Conservation (phyloP, 371 early-diverging fungal genomes). For the Capillidium heterosporum region DNA sequence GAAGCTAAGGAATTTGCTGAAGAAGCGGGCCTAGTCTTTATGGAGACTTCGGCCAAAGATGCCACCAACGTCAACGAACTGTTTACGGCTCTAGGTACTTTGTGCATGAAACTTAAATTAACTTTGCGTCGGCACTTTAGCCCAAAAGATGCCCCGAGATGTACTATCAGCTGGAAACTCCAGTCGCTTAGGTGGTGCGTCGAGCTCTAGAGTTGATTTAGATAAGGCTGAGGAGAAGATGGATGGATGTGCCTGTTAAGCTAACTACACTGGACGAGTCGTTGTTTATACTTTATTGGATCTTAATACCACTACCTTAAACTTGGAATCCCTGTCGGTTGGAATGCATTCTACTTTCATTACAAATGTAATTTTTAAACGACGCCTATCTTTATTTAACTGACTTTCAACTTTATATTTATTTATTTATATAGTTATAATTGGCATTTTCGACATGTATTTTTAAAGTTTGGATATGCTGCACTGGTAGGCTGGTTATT, state of each 20-base stretch:
- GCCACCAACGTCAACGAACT: constrained; percentile 71
- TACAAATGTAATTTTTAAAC: no score
- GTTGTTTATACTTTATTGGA: no score
- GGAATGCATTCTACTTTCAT: no score
- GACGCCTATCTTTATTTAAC: no score
- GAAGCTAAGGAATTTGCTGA: constrained; percentile 81
- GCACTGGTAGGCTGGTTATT: no score
- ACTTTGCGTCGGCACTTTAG: constrained; percentile 12
- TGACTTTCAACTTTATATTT: no score
- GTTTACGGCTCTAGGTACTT: constrained; percentile 64
- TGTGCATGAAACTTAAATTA: background rate
- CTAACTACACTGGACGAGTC: no score
- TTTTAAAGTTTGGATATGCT: no score
- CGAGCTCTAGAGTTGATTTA: constrained; percentile 15
- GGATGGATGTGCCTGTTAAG: constrained; percentile 17
- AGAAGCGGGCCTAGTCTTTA: constrained; percentile 68
- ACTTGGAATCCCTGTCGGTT: no score
- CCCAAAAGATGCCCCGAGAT: constrained; percentile 49
- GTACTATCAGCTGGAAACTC: constrained; percentile 15
- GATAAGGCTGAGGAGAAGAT: constrained; percentile 13
- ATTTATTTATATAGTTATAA: no score
- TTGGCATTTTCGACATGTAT: no score
- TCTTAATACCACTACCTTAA: no score
- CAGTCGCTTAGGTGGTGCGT: constrained; percentile 13
- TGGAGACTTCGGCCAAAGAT: constrained; percentile 87